Evolutionary conservation across 2,329 filamentous ascomycete genomes (phyloP), one percentile per base, ranked within the genome.

Genomic region (Penicillium sp.): DNA sequence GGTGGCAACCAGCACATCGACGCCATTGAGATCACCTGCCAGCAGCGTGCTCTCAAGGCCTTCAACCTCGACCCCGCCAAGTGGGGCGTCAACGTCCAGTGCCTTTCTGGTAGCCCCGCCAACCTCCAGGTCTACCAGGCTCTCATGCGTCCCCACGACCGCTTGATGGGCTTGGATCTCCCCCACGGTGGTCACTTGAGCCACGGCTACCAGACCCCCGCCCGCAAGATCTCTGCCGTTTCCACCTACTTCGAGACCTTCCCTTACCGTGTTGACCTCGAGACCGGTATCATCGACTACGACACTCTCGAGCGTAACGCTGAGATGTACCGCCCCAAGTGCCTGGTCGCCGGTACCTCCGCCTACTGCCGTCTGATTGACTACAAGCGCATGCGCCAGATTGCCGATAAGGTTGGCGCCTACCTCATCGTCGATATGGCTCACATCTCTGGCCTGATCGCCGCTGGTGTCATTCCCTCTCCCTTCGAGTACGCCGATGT

Each of bases 61-160:
- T 99, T 97, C 84, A 85, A 91, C 74, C 81, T 96, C 67, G 90
- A 95, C 79, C 75, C 88, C 19, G 85, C 87, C 67, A 92, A 95
- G 82, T 99, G 94, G 94, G 94, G 94, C 76, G 94, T 99, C 81
- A 99, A 99, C 75, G 94, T 99, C 60, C 94, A 99, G 83, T 92
- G 90, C 78, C 81, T 96, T 73, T 91, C 87, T 73, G 94, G 94
- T 71, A 93, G 88, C 78, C 94, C 94, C 69, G 94, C 94, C 81
- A 99, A 99, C 81, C 82, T 99, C 68, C 92, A 97, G 84, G 92
- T 95, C 68, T 99, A 97, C 84, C 93, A 96, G 82, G 94, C 94
- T 58, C 82, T 99, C 55, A 89, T 97, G 80, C 86, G 93, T 67
- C 89, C 91, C 25, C 94, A 99, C 77, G 94, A 97, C 71, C 88